Base-by-base conservation (phyloP, 768 basidiomycete species). In the Favolaschia claudopus region DNA sequence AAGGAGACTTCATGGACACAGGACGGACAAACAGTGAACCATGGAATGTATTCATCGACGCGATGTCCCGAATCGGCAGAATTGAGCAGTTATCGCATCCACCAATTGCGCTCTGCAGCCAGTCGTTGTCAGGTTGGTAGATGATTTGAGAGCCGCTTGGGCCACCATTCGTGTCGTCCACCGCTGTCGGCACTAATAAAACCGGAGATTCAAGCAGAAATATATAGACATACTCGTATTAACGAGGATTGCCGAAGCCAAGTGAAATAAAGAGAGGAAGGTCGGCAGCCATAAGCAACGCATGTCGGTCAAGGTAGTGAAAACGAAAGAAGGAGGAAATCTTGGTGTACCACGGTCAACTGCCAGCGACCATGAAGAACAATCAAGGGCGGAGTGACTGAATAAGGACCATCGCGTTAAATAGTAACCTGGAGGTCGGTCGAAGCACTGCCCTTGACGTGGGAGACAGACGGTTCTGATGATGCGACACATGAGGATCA, bases 261-360 rank as follows among this genome's bases (percentile, higher is more conserved):
- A 49, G 29, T 32, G 44, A 57, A 53, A 42, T 24, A 60, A 42
- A 33, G 46, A 54, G 19, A 60, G 39, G 49, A 46, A 28, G 17
- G 42, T 29, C 43, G 39, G 24, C 15, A 49, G 55, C 55, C 63
- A 60, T 42, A 43, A 50, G 31, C 14, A 31, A 50, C 45, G 55
- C 63, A 64, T 64, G 37, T 54, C 52, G 47, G 22, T 42, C 38
- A 28, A 43, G 45, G 40, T 25, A 27, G 33, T 48, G 12, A 24
- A 39, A 48, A 55, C 6, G 49, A 61, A 55, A 24, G 54, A 49
- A 51, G 34, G 51, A 38, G 31, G 10, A 28, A 28, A 36, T 33
- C 20, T 32, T 47, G 38, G 37, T n/a, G n/a, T n/a, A 49, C 59
- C 58, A 42, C 58, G 39, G 39, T 53, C 54, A 62, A 54, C 52